Evolutionary conservation across 2,329 filamentous ascomycete species (phyloP).

Genomic region (Botrytis paeoniae): DNA sequence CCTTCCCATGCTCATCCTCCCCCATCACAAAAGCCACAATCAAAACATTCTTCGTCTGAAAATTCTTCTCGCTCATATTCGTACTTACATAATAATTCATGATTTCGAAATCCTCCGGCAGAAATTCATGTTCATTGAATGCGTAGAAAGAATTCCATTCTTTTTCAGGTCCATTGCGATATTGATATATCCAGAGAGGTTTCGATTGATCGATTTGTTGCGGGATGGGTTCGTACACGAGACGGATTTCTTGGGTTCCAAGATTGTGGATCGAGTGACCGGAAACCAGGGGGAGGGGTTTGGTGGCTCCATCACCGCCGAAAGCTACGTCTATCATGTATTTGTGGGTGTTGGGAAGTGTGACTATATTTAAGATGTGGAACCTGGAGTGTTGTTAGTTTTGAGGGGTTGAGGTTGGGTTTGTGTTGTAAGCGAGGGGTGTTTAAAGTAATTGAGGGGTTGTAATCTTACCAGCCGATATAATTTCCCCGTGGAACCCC

Average conservation of each 20-base stretch:
- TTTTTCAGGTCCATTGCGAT: conserved; percentile 46
- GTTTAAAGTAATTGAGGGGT: background rate
- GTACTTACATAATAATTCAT: conserved; percentile 57
- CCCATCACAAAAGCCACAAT: conserved; percentile 55
- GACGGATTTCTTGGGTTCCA: conserved; percentile 54
- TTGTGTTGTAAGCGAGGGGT: background rate
- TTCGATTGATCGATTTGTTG: conserved; percentile 43
- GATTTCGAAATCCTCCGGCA: conserved; percentile 57
- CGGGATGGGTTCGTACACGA: conserved; percentile 50
- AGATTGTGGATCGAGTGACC: conserved; percentile 40
- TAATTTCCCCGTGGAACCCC: conserved; percentile 31
- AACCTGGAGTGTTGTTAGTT: conserved; percentile 37
- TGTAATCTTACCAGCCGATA: conserved; percentile 30
- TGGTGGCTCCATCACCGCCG: conserved; percentile 58
- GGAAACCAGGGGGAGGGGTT: conserved; percentile 52
- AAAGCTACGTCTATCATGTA: conserved; percentile 63
- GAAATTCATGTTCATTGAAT: conserved; percentile 64
- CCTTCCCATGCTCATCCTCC: conserved; percentile 29
- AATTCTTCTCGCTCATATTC: conserved; percentile 54
- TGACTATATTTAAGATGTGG: conserved; percentile 62
- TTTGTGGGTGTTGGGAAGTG: conserved; percentile 44
- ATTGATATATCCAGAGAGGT: conserved; percentile 63
- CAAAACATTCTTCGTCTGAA: conserved; percentile 55
- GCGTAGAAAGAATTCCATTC: conserved; percentile 61
- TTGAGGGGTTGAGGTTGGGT: background rate